A percentile compares a stretch with the other conserved stretches of the same genome.
Evolutionary conservation across 2,329 filamentous ascomycete genomes (phyloP).

Genomic region (Stachybotrys chartarum): DNA sequence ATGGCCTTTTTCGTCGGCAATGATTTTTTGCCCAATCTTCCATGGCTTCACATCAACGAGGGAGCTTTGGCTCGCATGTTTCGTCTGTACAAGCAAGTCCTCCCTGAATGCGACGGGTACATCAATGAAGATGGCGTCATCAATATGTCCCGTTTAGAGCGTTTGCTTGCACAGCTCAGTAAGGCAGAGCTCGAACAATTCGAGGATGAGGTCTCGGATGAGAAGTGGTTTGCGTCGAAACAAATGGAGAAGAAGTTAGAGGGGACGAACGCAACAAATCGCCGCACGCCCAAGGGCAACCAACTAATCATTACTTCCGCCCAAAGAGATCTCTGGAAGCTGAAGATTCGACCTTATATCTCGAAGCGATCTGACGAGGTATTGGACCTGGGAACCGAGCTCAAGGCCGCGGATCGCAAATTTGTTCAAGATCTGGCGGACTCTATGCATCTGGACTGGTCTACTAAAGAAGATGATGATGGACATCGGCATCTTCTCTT

Average conservation of each 20-base stretch:
- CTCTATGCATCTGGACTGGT: slow-evolving; percentile 49
- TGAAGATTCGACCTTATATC: slow-evolving; percentile 75
- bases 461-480: slow-evolving; percentile 49
- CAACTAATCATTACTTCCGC: slow-evolving; percentile 68
- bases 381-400: slow-evolving; percentile 64
- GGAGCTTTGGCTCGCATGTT: slow-evolving; percentile 97
- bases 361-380: slow-evolving; percentile 56
- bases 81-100: slow-evolving; percentile 83
- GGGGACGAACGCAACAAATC: slow-evolving; percentile 51
- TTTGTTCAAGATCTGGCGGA: slow-evolving; percentile 85
- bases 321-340: slow-evolving; percentile 77
- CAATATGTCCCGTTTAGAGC: slow-evolving; percentile 70
- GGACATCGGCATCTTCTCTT: slow-evolving; percentile 46
- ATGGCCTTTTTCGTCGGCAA: slow-evolving; percentile 99
- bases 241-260: slow-evolving; percentile 57
- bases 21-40: slow-evolving; percentile 95
- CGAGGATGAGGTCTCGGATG: slow-evolving; percentile 80
- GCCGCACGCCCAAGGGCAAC: slow-evolving; percentile 44
- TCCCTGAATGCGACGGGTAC: slow-evolving; percentile 84
- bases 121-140: slow-evolving; percentile 95
- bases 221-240: slow-evolving; percentile 88
- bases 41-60: slow-evolving; percentile 96
- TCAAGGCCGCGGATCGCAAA: slow-evolving; percentile 81
- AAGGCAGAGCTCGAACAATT: slow-evolving; percentile 91
- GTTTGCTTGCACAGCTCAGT: slow-evolving; percentile 75